Conservation (phyloP, 768 basidiomycete species). For the Tylopilus balloui region DNA sequence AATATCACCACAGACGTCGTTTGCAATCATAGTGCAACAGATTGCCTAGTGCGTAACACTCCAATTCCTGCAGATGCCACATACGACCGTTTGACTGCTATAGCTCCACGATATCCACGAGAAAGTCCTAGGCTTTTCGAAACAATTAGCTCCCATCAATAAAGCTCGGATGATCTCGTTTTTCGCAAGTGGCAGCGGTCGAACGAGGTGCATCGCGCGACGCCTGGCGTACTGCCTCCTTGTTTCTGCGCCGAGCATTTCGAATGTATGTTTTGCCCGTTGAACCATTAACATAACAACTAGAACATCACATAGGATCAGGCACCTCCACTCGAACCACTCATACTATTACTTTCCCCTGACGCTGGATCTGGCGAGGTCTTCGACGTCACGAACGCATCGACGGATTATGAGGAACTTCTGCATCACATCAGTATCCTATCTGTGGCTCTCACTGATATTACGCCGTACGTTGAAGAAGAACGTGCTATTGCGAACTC, state of each 20-base stretch:
- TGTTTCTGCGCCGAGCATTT: background rate
- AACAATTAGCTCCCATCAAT: slow-evolving; percentile 42
- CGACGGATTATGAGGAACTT: slow-evolving; percentile 59
- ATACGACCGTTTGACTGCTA: background rate
- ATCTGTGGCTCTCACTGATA: slow-evolving; percentile 52
- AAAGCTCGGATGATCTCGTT: slow-evolving; percentile 48
- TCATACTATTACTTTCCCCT: slow-evolving; percentile 49
- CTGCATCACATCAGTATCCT: slow-evolving; percentile 52
- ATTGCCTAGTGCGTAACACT: slow-evolving; percentile 24
- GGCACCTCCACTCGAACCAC: slow-evolving; percentile 47
- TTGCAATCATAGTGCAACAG: slow-evolving; percentile 36
- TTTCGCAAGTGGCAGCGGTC: slow-evolving; percentile 47
- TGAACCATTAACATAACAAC: background rate
- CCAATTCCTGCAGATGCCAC: background rate
- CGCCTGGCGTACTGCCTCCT: slow-evolving; percentile 47
- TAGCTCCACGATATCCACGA: slow-evolving; percentile 48
- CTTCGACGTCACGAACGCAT: slow-evolving; percentile 52
- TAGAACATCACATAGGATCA: slow-evolving; percentile 32
- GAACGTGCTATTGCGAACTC: slow-evolving; percentile 33
- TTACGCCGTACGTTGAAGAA: slow-evolving; percentile 51
- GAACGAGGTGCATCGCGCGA: slow-evolving; percentile 51
- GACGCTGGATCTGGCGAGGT: slow-evolving; percentile 38
- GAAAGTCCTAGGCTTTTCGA: slow-evolving; percentile 41
- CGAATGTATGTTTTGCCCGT: slow-evolving; percentile 14
- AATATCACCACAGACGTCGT: slow-evolving; percentile 44